These are phyloP conservation scores for Zygosaccharomyces gambellarensis DNA, from an alignment of 805 yeast species.

Conservation along the genomic window DNA sequence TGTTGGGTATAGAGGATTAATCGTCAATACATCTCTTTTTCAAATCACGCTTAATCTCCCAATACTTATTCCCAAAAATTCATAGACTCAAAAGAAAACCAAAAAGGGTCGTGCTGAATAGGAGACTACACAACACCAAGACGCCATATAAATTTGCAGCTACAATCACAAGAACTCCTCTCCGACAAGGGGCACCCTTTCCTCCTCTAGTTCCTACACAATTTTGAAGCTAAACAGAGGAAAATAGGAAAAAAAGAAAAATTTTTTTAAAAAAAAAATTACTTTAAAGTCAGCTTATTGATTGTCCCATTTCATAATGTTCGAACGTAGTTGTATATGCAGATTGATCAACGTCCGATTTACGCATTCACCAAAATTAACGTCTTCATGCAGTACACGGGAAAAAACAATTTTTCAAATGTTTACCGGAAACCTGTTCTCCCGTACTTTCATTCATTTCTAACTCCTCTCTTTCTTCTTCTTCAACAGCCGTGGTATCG, in stretches of 20 bases:
- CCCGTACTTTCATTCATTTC: conserved; percentile 27
- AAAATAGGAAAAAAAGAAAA: background rate
- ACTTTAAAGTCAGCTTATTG: background rate
- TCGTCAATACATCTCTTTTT: no score
- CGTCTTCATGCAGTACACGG: background rate
- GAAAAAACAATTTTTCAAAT: conserved; percentile 33
- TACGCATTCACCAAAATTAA: background rate
- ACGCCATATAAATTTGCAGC: no score
- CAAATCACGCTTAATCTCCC: no score
- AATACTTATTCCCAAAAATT: no score
- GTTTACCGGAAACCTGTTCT: conserved; percentile 28
- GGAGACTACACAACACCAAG: no score
- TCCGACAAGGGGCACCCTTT: no score
- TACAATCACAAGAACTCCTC: no score
- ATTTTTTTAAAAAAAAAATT: background rate
- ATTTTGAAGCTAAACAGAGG: background rate
- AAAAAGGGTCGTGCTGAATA: no score
- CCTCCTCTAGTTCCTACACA: background rate
- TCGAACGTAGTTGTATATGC: background rate
- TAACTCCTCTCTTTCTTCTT: conserved; percentile 21
- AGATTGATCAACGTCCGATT: background rate
- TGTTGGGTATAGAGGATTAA: no score
- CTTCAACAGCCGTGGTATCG: conserved; percentile 8
- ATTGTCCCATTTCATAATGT: background rate
- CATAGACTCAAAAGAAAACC: no score